These are phyloP conservation scores for Epicoccum nigrum DNA, from an alignment of 2,329 filamentous ascomycete genomes.

Conservation along the genomic window DNA sequence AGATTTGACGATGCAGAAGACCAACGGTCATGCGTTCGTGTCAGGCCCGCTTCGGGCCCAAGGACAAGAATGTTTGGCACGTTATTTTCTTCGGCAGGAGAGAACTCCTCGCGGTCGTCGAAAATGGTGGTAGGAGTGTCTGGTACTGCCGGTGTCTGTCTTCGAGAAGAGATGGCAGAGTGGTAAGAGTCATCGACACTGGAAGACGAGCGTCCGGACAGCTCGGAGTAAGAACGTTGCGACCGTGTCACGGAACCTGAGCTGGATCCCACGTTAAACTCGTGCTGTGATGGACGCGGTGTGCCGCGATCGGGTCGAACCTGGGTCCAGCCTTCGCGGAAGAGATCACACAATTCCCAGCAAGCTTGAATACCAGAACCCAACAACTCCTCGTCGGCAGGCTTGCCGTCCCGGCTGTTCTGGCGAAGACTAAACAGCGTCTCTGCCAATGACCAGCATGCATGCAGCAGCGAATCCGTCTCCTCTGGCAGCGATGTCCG, in stretches of 20 bases:
- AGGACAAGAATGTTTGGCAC: constrained; percentile 89
- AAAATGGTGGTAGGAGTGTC: constrained; percentile 96
- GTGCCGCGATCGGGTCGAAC: constrained; percentile 85
- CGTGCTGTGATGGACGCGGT: constrained; percentile 78
- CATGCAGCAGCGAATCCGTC: constrained; percentile 80
- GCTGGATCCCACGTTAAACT: constrained; percentile 58
- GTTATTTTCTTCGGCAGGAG: constrained; percentile 73
- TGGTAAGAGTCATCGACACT: constrained; percentile 57
- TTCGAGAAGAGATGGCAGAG: constrained; percentile 50
- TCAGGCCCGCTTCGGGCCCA: constrained; percentile 66
- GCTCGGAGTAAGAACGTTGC: constrained; percentile 42
- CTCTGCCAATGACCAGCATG: constrained; percentile 89
- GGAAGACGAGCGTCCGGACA: constrained; percentile 41
- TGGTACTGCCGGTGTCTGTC: constrained; percentile 56
- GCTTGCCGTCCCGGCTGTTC: constrained; percentile 74
- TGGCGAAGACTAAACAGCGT: constrained; percentile 92
- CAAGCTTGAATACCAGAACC: constrained; percentile 90
- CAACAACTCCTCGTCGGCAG: constrained; percentile 80
- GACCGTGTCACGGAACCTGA: constrained; percentile 45
- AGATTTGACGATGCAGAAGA: constrained; percentile 76
- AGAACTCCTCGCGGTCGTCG: constrained; percentile 79
- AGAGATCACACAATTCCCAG: constrained; percentile 93
- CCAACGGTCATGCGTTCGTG: constrained; percentile 70
- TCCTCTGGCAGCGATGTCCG: constrained; percentile 77
- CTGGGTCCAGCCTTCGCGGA: constrained; percentile 90